Conservation (phyloP, 2,329 filamentous ascomycete species). For the Aspergillus fructus region DNA sequence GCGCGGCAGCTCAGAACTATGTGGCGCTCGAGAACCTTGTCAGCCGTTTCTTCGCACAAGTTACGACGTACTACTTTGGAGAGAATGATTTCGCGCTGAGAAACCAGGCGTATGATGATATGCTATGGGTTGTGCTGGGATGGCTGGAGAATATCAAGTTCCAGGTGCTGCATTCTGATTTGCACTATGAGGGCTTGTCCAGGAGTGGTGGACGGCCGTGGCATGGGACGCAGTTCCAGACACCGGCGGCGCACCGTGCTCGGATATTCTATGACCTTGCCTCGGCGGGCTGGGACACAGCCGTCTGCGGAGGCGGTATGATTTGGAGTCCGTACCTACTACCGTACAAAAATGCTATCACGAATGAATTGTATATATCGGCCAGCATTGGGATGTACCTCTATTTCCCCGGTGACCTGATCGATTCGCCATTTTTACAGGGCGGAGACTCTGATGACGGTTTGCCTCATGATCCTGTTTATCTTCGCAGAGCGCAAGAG, state of each 20-base stretch:
- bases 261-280: conserved; percentile 84
- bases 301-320: conserved; percentile 83
- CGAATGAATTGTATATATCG: conserved; percentile 84
- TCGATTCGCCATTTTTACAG: conserved; percentile 65
- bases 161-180: conserved; percentile 64
- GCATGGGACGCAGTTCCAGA: conserved; percentile 74
- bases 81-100: conserved; percentile 75
- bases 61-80: conserved; percentile 78
- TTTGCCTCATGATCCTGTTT: conserved; percentile 58
- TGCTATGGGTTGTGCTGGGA: conserved; percentile 89
- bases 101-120: conserved; percentile 84
- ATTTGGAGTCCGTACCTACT: conserved; percentile 77
- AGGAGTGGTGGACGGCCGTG: conserved; percentile 48
- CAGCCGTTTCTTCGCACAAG: conserved; percentile 76
- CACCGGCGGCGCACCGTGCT: conserved; percentile 77
- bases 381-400: conserved; percentile 88
- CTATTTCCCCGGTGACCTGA: conserved; percentile 77
- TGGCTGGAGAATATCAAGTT: conserved; percentile 85
- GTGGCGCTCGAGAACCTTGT: conserved; percentile 73
- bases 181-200: conserved; percentile 54
- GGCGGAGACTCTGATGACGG: conserved; percentile 25
- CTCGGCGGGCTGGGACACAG: conserved; percentile 75
- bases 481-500: conserved; percentile 71
- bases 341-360: conserved; percentile 96
- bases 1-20: conserved; percentile 14